Conservation (phyloP, 2,329 filamentous ascomycete genomes). For the Botrytis galanthina region DNA sequence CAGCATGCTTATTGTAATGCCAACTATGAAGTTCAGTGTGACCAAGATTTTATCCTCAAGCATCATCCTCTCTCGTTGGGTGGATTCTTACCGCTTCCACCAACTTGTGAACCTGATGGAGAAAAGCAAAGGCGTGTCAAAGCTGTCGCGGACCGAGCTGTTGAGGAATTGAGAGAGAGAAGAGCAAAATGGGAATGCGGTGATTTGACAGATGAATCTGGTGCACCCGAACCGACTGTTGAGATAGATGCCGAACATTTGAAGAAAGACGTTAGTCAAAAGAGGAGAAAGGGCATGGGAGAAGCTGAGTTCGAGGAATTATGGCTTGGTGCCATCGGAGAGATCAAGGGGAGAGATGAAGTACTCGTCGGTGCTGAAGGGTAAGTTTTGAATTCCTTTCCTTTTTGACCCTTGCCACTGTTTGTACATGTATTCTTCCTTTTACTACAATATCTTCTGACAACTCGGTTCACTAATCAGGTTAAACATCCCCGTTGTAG, state of each 20-base stretch:
- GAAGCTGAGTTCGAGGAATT: constrained; percentile 90
- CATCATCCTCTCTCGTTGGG: constrained; percentile 79
- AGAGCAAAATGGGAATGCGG: constrained; percentile 91
- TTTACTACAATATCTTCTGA: constrained; percentile 50
- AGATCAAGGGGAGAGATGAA: constrained; percentile 63
- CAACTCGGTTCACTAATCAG: constrained; percentile 75
- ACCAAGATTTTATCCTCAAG: constrained; percentile 81
- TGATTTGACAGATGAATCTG: constrained; percentile 61
- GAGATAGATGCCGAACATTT: constrained; percentile 69
- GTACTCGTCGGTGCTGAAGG: constrained; percentile 50
- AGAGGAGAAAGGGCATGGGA: constrained; percentile 78
- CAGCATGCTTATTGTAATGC: constrained; percentile 84
- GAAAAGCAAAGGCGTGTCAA: constrained; percentile 87
- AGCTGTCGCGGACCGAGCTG: constrained; percentile 79
- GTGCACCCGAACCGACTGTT: constrained; percentile 54
- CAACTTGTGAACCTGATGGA: constrained; percentile 91
- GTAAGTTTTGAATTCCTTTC: constrained; percentile 47
- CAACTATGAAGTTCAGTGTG: constrained; percentile 74
- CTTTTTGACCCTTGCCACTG: constrained; percentile 21
- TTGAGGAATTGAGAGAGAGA: constrained; percentile 81
- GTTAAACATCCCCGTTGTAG: constrained; percentile 69
- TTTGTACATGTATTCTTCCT: constrained; percentile 26
- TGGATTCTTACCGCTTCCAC: constrained; percentile 78
- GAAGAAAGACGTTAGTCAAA: constrained; percentile 71
- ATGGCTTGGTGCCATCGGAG: constrained; percentile 70